Conservation (phyloP, 192 early-diverging fungal species). For the Gaertneriomyces semiglobifer region DNA sequence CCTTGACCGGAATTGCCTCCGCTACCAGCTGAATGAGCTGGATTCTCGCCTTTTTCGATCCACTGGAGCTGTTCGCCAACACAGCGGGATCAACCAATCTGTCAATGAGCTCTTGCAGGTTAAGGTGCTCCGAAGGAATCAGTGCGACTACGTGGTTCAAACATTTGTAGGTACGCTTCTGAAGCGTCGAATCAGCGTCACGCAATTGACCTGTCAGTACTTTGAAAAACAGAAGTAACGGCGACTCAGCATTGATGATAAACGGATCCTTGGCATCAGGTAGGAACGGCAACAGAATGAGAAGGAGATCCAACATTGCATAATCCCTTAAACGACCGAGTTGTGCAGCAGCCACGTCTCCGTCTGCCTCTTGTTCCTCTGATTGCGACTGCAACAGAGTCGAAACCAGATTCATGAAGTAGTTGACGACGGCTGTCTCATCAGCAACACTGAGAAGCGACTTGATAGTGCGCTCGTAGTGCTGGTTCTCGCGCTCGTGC, state of each 20-base stretch:
- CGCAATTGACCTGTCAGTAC: conserved; percentile 54
- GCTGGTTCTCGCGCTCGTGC: conserved; percentile 45
- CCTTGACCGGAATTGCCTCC: conserved; percentile 56
- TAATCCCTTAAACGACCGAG: conserved; percentile 66
- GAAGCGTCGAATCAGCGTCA: conserved; percentile 69
- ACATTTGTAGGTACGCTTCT: conserved; percentile 95
- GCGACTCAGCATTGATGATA: conserved; percentile 25
- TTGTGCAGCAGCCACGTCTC: conserved; percentile 56
- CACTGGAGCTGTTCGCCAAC: conserved; percentile 56
- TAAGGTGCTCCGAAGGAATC: conserved; percentile 30
- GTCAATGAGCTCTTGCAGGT: conserved; percentile 55
- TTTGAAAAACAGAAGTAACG: conserved; percentile 42
- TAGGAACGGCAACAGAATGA: conserved; percentile 67
- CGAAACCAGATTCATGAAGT: conserved; percentile 52
- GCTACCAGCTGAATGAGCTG: conserved; percentile 63
- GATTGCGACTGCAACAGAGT: conserved; percentile 43
- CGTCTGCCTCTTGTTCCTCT: conserved; percentile 58
- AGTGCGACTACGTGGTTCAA: conserved; percentile 57
- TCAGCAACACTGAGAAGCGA: conserved; percentile 49
- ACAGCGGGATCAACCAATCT: conserved; percentile 68
- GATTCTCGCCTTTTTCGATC: conserved; percentile 82
- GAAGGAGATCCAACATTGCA: conserved; percentile 84
- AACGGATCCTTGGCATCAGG: conserved; percentile 32
- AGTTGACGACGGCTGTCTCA: conserved; percentile 36
- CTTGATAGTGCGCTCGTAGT: conserved; percentile 42